phyloP scores from a whole-genome alignment of 371 early-diverging fungal species.

The Funneliformis caledonium region DNA sequence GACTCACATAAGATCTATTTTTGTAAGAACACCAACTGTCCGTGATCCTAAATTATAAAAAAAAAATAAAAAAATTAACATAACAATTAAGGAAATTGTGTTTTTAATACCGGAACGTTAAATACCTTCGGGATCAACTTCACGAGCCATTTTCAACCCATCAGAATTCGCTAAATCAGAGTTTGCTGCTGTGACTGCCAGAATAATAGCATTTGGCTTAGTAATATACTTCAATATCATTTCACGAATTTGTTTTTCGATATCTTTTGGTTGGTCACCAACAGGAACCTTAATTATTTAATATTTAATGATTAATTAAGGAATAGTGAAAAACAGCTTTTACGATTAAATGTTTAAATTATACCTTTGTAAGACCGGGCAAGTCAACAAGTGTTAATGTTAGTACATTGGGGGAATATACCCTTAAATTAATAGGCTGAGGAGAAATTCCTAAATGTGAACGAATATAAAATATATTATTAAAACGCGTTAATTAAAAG shows the following conservation, averaged over 20 bases:
- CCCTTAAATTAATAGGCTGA: slow-evolving; percentile 93
- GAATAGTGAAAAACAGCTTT: not conserved
- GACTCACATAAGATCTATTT: slow-evolving; percentile 95
- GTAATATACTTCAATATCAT: slow-evolving; percentile 96
- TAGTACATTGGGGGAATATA: slow-evolving; percentile 95
- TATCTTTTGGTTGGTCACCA: slow-evolving; percentile 98
- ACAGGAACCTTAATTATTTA: slow-evolving; percentile 77
- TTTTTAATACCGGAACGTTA: not conserved
- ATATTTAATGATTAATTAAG: slow-evolving; percentile 32
- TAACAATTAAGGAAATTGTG: not conserved
- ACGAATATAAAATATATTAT: not conserved
- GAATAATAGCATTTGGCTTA: slow-evolving; percentile 95
- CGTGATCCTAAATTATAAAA: slow-evolving; percentile 55
- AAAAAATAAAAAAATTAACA: not conserved
- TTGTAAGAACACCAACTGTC: slow-evolving; percentile 99
- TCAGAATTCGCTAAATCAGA: slow-evolving; percentile 99
- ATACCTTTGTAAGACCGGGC: slow-evolving; percentile 95
- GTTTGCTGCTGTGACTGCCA: slow-evolving; percentile 98
- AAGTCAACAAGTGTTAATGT: slow-evolving; percentile 98
- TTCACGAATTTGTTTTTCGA: slow-evolving; percentile 96
- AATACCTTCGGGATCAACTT: slow-evolving; percentile 96
- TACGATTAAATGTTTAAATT: not conserved
- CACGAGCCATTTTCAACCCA: slow-evolving; percentile 94
- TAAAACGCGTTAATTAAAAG: not conserved
- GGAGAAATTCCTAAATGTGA: slow-evolving; percentile 76